phyloP scores from a whole-genome alignment of 768 basidiomycete species.

The Russula lepida region DNA sequence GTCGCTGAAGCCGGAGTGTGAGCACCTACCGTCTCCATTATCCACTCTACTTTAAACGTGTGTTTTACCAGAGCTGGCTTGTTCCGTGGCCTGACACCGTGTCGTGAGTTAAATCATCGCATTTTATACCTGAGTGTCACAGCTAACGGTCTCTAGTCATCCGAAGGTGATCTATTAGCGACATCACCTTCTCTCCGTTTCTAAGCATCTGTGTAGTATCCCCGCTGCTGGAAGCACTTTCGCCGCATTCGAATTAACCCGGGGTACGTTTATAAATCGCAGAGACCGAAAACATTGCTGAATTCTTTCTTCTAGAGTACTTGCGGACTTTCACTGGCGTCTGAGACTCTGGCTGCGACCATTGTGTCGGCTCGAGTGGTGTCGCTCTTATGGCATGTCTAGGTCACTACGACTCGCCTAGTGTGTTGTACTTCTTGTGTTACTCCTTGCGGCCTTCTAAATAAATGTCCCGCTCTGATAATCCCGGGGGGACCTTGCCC shows the following conservation, averaged over 20 bases:
- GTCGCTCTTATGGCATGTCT: not conserved
- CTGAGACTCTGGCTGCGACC: not conserved
- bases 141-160: constrained; percentile 36
- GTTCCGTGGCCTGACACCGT: constrained; percentile 69
- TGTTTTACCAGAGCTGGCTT: constrained; percentile 43
- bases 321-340: constrained; percentile 26
- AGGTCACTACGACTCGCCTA: not conserved
- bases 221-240: constrained; percentile 90
- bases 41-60: not conserved
- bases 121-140: not conserved
- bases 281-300: not conserved
- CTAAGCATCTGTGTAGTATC: constrained; percentile 43
- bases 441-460: not conserved
- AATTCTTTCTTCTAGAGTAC: constrained; percentile 23
- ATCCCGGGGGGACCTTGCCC: not conserved
- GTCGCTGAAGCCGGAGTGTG: constrained; percentile 66
- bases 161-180: constrained; percentile 42
- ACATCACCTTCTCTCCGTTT: not conserved
- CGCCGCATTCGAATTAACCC: constrained; percentile 76
- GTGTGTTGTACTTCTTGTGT: not conserved
- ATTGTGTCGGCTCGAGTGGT: not conserved
- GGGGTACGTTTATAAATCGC: constrained; percentile 40
- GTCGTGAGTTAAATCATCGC: constrained; percentile 42
- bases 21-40: constrained; percentile 27
- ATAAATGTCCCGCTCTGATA: not conserved